Evolutionary conservation across 2,329 filamentous ascomycete genomes (phyloP).

Genomic region (Colletotrichum tamarilloi): DNA sequence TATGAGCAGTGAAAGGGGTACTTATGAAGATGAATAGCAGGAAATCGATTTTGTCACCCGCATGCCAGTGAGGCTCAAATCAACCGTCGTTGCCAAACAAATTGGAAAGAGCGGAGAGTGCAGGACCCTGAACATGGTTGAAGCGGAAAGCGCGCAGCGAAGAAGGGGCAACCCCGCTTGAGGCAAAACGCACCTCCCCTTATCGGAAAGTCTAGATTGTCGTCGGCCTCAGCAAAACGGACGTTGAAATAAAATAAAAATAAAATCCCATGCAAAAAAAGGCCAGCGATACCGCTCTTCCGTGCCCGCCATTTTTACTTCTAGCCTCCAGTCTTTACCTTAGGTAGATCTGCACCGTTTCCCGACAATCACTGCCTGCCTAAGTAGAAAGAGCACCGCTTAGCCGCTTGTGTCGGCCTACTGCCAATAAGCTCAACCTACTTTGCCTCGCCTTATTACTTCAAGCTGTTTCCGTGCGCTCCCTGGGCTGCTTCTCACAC

Average conservation of each 20-base stretch:
- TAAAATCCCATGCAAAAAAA: conserved; percentile 10
- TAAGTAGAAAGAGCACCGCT: not conserved
- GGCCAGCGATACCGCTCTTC: conserved; percentile 30
- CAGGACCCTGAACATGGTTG: not conserved
- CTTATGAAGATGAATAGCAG: no score
- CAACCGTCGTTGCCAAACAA: not conserved
- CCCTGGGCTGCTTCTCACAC: not conserved
- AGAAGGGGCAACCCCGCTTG: conserved; percentile 36
- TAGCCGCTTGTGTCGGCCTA: not conserved
- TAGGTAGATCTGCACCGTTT: not conserved
- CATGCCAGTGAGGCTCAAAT: not conserved
- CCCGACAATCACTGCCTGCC: conserved; percentile 1
- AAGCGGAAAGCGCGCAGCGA: conserved; percentile 14
- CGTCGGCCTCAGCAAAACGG: conserved; percentile 13
- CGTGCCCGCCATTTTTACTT: not conserved
- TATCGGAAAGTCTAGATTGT: conserved; percentile 36
- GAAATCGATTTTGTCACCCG: no score
- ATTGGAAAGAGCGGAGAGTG: not conserved
- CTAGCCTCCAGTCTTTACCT: not conserved
- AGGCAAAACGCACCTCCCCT: conserved; percentile 33
- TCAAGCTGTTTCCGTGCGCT: not conserved
- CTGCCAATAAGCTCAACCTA: not conserved
- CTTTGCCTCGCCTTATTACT: not conserved
- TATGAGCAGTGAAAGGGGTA: no score
- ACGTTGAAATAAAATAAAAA: conserved; percentile 5